These are phyloP conservation scores for Cladophialophora immunda DNA, from an alignment of 2,329 filamentous ascomycete species.

Conservation along the genomic window DNA sequence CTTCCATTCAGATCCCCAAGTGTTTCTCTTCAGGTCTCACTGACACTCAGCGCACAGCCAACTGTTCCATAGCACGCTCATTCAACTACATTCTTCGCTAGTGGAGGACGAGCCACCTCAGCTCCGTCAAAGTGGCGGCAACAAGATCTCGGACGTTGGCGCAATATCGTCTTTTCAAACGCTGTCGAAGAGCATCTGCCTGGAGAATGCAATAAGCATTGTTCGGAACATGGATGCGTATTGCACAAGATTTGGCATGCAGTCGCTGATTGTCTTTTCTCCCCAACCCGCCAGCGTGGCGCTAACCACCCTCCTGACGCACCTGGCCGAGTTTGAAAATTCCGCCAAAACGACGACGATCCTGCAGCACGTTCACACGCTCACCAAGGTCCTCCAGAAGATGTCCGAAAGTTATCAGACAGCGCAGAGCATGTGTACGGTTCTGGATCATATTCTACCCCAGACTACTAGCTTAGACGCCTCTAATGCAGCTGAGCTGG, in stretches of 20 bases:
- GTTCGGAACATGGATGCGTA: not conserved
- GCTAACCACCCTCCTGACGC: not conserved
- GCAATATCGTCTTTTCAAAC: not conserved
- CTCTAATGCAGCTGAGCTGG: not conserved
- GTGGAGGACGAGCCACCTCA: not conserved
- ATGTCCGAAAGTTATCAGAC: not conserved
- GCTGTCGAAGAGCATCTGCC: not conserved
- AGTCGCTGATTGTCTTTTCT: not conserved
- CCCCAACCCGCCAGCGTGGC: not conserved
- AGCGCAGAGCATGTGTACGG: not conserved
- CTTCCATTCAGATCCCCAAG: not conserved
- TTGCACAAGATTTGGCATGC: constrained; percentile 1
- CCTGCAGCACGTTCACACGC: not conserved
- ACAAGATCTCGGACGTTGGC: not conserved
- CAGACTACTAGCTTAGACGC: not conserved
- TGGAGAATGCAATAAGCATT: not conserved
- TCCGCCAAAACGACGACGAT: not conserved
- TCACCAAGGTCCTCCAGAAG: not conserved
- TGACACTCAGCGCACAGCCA: not conserved
- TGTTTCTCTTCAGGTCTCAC: not conserved
- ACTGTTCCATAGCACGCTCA: not conserved
- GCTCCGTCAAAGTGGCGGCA: not conserved
- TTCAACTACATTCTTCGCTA: not conserved
- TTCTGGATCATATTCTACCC: not conserved
- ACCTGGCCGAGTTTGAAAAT: not conserved